These are phyloP conservation scores for Neoboletus subvelutipes DNA, from an alignment of 768 basidiomycete genomes.

Conservation along the genomic window DNA sequence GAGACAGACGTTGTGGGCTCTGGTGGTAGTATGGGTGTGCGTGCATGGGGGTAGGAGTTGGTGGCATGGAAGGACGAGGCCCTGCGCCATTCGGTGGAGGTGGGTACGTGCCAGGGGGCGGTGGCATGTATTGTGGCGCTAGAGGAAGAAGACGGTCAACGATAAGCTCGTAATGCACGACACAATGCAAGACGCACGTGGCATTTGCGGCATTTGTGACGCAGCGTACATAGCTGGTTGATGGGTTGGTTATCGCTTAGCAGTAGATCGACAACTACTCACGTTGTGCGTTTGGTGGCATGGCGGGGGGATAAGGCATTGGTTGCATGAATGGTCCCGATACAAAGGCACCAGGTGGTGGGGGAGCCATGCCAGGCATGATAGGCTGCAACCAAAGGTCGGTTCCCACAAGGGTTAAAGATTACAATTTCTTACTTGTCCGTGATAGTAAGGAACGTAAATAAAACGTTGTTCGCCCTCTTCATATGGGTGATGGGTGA, in stretches of 20 bases:
- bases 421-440: slow-evolving; percentile 49
- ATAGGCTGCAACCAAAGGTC: slow-evolving; percentile 51
- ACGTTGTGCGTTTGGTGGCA: slow-evolving; percentile 72
- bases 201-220: slow-evolving; percentile 85
- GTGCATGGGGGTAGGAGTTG: slow-evolving; percentile 83
- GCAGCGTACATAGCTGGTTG: slow-evolving; percentile 73
- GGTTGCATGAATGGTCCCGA: slow-evolving; percentile 80
- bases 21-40: slow-evolving; percentile 89
- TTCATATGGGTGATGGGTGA: slow-evolving; percentile 76
- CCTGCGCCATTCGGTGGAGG: slow-evolving; percentile 76
- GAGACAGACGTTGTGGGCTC: slow-evolving; percentile 74
- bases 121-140: slow-evolving; percentile 80
- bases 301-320: slow-evolving; percentile 78
- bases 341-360: slow-evolving; percentile 79
- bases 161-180: background rate
- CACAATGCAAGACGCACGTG: slow-evolving; percentile 53
- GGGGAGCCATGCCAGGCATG: slow-evolving; percentile 84
- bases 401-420: background rate
- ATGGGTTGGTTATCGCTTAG: slow-evolving; percentile 6
- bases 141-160: slow-evolving; percentile 10
- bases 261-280: slow-evolving; percentile 1
- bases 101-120: slow-evolving; percentile 74
- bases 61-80: slow-evolving; percentile 87
- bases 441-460: slow-evolving; percentile 81
- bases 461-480: slow-evolving; percentile 73